Conservation (phyloP, 441 rosid species). For the Populus tomentosa region DNA sequence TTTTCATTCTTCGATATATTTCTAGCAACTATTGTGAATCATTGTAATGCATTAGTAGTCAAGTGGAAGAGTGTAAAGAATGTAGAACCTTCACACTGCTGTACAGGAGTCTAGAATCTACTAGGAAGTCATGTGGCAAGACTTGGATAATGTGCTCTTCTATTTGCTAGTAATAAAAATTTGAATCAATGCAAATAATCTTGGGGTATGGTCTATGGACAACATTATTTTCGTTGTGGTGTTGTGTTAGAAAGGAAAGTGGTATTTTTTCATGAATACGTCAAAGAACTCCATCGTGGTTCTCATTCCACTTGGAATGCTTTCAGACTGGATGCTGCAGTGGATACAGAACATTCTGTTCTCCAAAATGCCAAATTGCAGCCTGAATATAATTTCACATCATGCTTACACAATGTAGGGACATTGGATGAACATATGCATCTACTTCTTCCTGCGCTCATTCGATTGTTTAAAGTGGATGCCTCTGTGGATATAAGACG, state of each 20-base stretch:
- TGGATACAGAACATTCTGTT: neutral
- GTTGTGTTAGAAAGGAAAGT: neutral
- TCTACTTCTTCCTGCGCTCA: slow-evolving; percentile 95
- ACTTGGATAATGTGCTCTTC: neutral
- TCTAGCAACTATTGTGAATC: neutral
- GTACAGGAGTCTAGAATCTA: neutral
- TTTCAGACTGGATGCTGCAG: neutral
- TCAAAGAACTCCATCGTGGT: neutral
- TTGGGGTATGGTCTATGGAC: neutral
- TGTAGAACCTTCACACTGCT: neutral
- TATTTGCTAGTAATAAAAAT: neutral
- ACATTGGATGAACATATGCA: slow-evolving; percentile 99
- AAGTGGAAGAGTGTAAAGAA: neutral
- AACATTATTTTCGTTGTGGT: neutral
- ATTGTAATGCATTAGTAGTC: neutral
- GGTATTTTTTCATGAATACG: neutral
- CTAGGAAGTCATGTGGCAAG: neutral
- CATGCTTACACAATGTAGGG: slow-evolving; percentile 40
- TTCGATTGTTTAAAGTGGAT: slow-evolving; percentile 92
- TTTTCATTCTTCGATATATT: no score
- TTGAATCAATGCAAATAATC: neutral
- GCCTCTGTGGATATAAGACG: slow-evolving; percentile 86
- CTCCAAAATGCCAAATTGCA: neutral
- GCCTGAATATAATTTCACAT: neutral
- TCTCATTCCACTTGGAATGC: neutral